A percentile compares a stretch with the other conserved stretches of the same genome.
Evolutionary conservation across 1,284 basidiomycete genomes (phyloP).

Genomic region (Irpex lacteus): DNA sequence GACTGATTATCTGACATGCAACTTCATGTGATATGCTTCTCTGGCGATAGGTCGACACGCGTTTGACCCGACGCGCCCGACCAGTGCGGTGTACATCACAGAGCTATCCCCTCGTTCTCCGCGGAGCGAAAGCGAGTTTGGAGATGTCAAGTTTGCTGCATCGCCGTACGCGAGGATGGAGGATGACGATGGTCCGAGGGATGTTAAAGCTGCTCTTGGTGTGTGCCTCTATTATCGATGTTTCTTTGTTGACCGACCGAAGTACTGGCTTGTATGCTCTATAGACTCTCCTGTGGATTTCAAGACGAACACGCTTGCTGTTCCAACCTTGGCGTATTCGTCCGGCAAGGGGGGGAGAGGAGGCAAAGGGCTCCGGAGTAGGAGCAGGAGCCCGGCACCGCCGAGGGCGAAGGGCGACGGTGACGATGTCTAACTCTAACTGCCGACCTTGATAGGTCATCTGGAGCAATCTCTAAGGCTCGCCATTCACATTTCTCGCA

Average conservation of each 20-base stretch:
- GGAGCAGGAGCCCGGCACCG: background rate
- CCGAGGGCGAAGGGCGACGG: background rate
- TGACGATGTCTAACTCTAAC: background rate
- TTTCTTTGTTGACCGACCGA: background rate
- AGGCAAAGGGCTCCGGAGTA: background rate
- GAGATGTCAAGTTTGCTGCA: background rate
- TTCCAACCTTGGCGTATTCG: background rate
- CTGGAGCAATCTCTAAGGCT: too few relatives aligned
- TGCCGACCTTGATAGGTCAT: too few relatives aligned
- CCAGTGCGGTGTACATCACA: slow-evolving; percentile 10
- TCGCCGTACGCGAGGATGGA: slow-evolving; percentile 12
- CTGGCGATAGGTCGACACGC: slow-evolving; percentile 9
- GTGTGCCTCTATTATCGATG: background rate
- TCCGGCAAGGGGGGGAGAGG: background rate
- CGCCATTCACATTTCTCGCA: too few relatives aligned
- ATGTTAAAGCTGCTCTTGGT: slow-evolving; percentile 5
- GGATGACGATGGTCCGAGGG: slow-evolving; percentile 5
- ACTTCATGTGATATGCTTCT: background rate
- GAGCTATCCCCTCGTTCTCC: slow-evolving; percentile 9
- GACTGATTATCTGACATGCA: background rate
- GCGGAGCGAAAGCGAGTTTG: background rate
- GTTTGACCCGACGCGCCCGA: slow-evolving; percentile 7
- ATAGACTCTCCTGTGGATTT: background rate
- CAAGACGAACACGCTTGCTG: background rate
- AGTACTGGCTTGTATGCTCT: background rate